A percentile compares a stretch with the other conserved stretches of the same genome.
Evolutionary conservation across 2,329 filamentous ascomycete species (phyloP).

Genomic region (Colletotrichum tofieldiae): DNA sequence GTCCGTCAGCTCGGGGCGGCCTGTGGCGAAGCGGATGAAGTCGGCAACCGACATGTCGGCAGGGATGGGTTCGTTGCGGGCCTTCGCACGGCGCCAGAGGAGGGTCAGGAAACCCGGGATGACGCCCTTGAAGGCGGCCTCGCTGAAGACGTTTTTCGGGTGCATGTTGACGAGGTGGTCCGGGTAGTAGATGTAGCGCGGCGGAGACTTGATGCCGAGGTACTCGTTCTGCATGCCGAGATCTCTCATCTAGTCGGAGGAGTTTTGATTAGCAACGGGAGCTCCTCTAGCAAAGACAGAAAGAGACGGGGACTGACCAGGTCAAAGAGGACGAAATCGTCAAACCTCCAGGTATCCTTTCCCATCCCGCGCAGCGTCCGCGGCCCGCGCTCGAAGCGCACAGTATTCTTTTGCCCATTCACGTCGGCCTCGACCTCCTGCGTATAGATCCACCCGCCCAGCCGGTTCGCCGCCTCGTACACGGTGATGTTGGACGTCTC

Average conservation of each 20-base stretch:
- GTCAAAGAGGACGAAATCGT: conserved; percentile 78
- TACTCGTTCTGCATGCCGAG: conserved; percentile 29
- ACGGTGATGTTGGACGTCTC: conserved; percentile 79
- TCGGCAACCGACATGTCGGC: conserved; percentile 81
- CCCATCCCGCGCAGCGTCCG: conserved; percentile 77
- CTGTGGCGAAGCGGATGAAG: conserved; percentile 72
- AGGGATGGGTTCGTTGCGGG: conserved; percentile 48
- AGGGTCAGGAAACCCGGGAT: conserved; percentile 51
- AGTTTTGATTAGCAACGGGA: conserved; percentile 34
- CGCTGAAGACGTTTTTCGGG: conserved; percentile 34
- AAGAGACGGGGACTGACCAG: conserved; percentile 68
- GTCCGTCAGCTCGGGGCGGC: conserved; percentile 70
- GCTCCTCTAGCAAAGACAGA: conserved; percentile 42
- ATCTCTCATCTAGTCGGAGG: conserved; percentile 23
- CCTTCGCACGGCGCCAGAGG: conserved; percentile 53
- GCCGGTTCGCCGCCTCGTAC: conserved; percentile 78
- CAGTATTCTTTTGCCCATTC: conserved; percentile 67
- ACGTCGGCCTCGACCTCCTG: conserved; percentile 71
- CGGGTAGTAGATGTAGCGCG: conserved; percentile 89
- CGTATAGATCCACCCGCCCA: conserved; percentile 90
- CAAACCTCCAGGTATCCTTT: conserved; percentile 60
- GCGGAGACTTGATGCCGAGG: conserved; percentile 21
- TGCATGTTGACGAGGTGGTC: conserved; percentile 69
- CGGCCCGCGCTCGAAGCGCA: conserved; percentile 89
- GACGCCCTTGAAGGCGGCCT: conserved; percentile 54